A percentile compares a stretch with the other conserved stretches of the same genome.
Conservation (phyloP, 2,329 filamentous ascomycete species). For the Talaromyces rugulosus region DNA sequence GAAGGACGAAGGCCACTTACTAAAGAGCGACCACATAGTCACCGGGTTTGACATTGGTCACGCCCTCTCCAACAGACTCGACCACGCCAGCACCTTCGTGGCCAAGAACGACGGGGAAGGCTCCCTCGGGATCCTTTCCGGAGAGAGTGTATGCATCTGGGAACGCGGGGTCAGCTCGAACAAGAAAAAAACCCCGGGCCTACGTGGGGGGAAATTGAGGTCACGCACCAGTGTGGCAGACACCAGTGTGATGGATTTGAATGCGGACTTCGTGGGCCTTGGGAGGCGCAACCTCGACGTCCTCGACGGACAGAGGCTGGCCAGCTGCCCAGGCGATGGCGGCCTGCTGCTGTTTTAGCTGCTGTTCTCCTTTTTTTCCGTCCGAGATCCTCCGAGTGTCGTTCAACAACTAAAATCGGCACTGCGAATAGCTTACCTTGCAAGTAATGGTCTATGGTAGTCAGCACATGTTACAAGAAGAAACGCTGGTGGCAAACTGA, state of each 20-base stretch:
- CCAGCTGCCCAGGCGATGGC: constrained; percentile 97
- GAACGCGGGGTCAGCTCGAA: neutral
- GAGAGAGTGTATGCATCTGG: constrained; percentile 89
- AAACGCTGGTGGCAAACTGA: constrained; percentile 21
- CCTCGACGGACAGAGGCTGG: constrained; percentile 83
- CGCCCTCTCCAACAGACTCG: constrained; percentile 89
- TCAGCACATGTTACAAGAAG: constrained; percentile 9
- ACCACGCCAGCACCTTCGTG: constrained; percentile 91
- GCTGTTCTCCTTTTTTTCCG: neutral
- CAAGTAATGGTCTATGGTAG: constrained; percentile 75
- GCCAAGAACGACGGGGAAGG: constrained; percentile 82
- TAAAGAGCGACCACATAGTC: constrained; percentile 90
- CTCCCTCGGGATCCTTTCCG: constrained; percentile 95
- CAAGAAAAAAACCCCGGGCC: neutral
- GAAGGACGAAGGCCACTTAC: constrained; percentile 41
- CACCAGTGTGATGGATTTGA: constrained; percentile 94
- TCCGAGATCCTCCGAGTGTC: neutral
- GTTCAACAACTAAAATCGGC: neutral
- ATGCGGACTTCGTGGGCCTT: constrained; percentile 94
- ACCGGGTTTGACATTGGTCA: constrained; percentile 88
- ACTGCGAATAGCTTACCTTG: constrained; percentile 52
- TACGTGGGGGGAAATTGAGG: neutral
- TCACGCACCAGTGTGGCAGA: constrained; percentile 86
- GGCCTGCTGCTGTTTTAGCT: constrained; percentile 52
- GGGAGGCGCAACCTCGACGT: constrained; percentile 85